Base-by-base conservation (phyloP, 2,329 filamentous ascomycete species). In the Trichoderma guizhouense region DNA sequence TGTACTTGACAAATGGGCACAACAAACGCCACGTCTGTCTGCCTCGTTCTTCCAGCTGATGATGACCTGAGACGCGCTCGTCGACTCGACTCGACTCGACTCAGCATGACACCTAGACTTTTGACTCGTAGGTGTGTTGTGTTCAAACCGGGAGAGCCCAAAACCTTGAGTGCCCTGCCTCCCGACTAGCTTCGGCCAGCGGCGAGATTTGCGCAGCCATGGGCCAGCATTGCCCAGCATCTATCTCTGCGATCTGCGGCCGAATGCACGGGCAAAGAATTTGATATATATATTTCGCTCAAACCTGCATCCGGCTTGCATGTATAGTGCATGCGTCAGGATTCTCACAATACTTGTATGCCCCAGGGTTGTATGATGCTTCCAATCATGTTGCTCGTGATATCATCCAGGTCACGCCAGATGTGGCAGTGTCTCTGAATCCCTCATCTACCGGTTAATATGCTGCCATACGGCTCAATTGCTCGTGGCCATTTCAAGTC, bases 361-460 rank as follows among this genome's bases (percentile, higher is more conserved):
- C 39, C 12, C 67, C 36, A 61, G 67, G 67, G 67, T 62, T 51
- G 64, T 14, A 60, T 39, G 67, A 51, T 53, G 39, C 67, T 69
- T 69, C 67, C 67, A 69, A 69, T 69, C 67, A 69, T 62, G 32
- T 53, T 53, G 67, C 67, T 62, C 43, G 67, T 62, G 67, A 62
- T 69, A 69, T 69, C 67, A 69, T 62, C 28, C 67, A 69, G 39
- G 65, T 69, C 65, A 69, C 65, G 65, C 65, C 65, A 69, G 65
- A 69, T 47, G 65, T 69, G 65, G 55, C 65, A 69, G 65, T 69
- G 55, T 69, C 36, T 69, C 36, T 69, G 65, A 69, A 69, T 69
- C 55, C 65, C 65, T 69, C 67, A 69, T 69, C 55, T 69, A 62
- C 67, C 67, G 67, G 67, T 69, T 69, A 69, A 69, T 69, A 61